Evolutionary conservation across 2,329 filamentous ascomycete genomes (phyloP).

Genomic region (Chrysoporthe austroafricana): DNA sequence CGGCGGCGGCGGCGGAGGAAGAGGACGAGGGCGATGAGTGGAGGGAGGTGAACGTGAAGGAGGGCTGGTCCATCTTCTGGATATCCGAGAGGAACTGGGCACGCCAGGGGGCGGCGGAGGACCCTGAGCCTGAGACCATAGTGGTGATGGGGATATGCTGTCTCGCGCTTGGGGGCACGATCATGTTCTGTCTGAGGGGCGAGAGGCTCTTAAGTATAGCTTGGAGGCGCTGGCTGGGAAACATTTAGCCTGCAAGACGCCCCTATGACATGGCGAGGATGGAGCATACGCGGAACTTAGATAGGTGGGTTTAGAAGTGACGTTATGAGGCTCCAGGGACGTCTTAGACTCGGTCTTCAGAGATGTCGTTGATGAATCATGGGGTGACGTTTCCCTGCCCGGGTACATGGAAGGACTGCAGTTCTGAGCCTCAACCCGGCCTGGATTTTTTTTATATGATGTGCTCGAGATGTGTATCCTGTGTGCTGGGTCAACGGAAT

Average conservation of each 20-base stretch:
- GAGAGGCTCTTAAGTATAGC: conserved; percentile 18
- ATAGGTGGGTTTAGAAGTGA: conserved; percentile 2
- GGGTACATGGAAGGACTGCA: not conserved
- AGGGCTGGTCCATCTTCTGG: conserved; percentile 49
- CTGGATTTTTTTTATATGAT: not conserved
- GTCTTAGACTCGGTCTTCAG: not conserved
- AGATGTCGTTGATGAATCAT: conserved; percentile 15
- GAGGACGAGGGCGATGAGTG: conserved; percentile 43
- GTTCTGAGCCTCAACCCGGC: not conserved
- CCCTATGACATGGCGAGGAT: not conserved
- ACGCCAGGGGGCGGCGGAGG: conserved; percentile 56
- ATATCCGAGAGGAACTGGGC: conserved; percentile 56
- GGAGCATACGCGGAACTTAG: not conserved
- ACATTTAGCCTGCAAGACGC: conserved; percentile 8
- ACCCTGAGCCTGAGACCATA: conserved; percentile 31
- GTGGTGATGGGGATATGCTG: conserved; percentile 29
- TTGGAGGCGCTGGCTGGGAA: conserved; percentile 11
- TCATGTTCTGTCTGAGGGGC: conserved; percentile 6
- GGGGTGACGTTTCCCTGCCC: not conserved
- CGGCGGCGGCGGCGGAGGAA: conserved; percentile 41
- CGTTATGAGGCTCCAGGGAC: conserved; percentile 10
- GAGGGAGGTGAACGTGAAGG: conserved; percentile 56
- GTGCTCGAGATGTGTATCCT: not conserved
- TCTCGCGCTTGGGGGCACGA: conserved; percentile 7
- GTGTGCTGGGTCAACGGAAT: too few species aligned